Base-by-base conservation (phyloP, 2,329 filamentous ascomycete species). In the Aspergillus fumigatus region DNA sequence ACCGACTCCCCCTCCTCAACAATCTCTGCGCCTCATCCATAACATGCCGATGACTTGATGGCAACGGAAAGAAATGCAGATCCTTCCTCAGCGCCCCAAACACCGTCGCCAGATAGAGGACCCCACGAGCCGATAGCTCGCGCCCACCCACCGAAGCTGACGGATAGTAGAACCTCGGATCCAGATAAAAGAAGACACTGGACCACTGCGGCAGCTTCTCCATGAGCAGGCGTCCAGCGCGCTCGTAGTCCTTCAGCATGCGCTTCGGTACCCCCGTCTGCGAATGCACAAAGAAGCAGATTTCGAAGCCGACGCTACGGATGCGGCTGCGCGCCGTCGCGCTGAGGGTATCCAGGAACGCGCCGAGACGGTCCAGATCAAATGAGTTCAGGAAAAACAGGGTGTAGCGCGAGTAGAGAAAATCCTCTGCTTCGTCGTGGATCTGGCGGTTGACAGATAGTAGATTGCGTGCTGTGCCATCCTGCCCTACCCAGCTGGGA, bases 331-430 rank as follows among this genome's bases (percentile, higher is more conserved):
- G 66, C 1, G 71, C 70, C 3, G 68, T 71, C 2, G 59, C 49
- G 51, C 70, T 73, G 1, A 73, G 60, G 0, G 67, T 73, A 40
- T 71, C 67, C 3, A 73, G 65, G 58, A 73, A 73, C 1, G 60
- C 60, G 3, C 58, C 66, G 3, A 73, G 52, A 2, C 62, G 66
- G 54, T 70, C 64, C 3, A 70, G 61, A 48, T 71, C 64, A 58
- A 73, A 70, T 2, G 68, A 65, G 52, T 73, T 71, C 21, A 64
- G 66, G 60, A 73, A 72, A 61, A 73, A 73, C 1, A 73, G 65
- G 5, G 70, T 73, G 55, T 71, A 60, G 6, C 61, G 62, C 26
- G 69, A 71, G 56, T 73, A 73, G 6, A 73, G 65, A 43, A 66
- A 65, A 52, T 70, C 65, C 57, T 73, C 70, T 19, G 67, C 66